Evolutionary conservation across 192 early-diverging fungal species (phyloP).

Genomic region (Coemansia sp.): DNA sequence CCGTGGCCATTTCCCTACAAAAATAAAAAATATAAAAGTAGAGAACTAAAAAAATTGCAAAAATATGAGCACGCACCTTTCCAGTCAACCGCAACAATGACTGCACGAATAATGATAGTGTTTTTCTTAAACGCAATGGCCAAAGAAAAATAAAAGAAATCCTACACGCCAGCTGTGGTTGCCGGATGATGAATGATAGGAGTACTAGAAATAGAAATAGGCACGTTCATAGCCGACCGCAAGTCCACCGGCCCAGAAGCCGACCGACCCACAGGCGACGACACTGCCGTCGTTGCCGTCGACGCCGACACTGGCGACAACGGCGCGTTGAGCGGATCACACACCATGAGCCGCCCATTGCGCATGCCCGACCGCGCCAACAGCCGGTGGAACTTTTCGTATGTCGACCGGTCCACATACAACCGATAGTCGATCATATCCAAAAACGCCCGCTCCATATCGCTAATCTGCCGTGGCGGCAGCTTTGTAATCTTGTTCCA

Average conservation of each 20-base stretch:
- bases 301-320: neutral
- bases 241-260: conserved; percentile 12
- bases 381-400: conserved; percentile 49
- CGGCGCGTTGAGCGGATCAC: conserved; percentile 15
- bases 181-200: conserved; percentile 7
- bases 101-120: neutral
- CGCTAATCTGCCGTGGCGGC: conserved; percentile 70
- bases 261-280: neutral
- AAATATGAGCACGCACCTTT: no score
- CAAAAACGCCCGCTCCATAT: conserved; percentile 77
- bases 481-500: conserved; percentile 87
- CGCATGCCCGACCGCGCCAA: conserved; percentile 47
- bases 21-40: no score
- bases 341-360: conserved; percentile 46
- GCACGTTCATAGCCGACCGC: conserved; percentile 25
- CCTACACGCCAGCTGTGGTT: neutral
- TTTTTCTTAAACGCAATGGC: neutral
- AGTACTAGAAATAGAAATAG: conserved; percentile 14
- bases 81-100: no score
- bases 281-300: neutral
- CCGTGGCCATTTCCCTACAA: no score
- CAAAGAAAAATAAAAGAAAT: neutral
- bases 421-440: conserved; percentile 72
- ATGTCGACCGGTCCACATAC: conserved; percentile 42
- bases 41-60: no score